Evolutionary conservation across 805 yeast species (phyloP).

Genomic region (Debaryomyces maramus): DNA sequence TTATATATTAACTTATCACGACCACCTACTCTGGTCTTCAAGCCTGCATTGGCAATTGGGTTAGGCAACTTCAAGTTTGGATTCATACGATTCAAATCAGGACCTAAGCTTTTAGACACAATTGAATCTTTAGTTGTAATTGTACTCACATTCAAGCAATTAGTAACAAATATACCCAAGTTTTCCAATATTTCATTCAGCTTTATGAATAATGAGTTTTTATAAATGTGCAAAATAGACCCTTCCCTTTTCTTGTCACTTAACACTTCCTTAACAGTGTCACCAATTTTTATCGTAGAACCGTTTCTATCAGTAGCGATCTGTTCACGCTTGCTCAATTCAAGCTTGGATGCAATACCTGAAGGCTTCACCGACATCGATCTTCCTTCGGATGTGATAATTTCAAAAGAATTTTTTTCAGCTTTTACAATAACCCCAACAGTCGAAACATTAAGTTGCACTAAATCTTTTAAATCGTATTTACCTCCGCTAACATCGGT

Average conservation of each 20-base stretch:
- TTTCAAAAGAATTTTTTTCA: conserved; percentile 81
- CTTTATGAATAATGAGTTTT: conserved; percentile 74
- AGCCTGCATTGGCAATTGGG: conserved; percentile 44
- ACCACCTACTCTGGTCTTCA: conserved; percentile 58
- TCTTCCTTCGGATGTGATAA: conserved; percentile 81
- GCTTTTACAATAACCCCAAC: conserved; percentile 91
- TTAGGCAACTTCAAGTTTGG: conserved; percentile 71
- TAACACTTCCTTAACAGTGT: conserved; percentile 76
- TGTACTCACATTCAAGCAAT: conserved; percentile 73
- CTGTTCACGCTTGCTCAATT: conserved; percentile 62
- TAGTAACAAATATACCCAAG: conserved; percentile 86
- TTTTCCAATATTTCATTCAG: conserved; percentile 80
- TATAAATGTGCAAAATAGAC: conserved; percentile 79
- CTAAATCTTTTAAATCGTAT: conserved; percentile 86
- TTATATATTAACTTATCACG: conserved; percentile 81
- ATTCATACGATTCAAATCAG: conserved; percentile 83
- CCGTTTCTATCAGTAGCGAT: conserved; percentile 88
- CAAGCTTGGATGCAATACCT: conserved; percentile 77
- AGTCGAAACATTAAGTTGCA: conserved; percentile 78
- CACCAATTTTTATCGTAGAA: conserved; percentile 82
- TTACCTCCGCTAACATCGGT: conserved; percentile 67
- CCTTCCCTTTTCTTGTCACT: conserved; percentile 82
- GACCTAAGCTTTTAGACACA: conserved; percentile 51
- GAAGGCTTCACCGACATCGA: conserved; percentile 69
- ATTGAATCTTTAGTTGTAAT: conserved; percentile 81